Percentiles rank a stretch among this genome's conserved stretches.
phyloP scores from a whole-genome alignment of 768 basidiomycete genomes.

The Termitomyces titanicus region DNA sequence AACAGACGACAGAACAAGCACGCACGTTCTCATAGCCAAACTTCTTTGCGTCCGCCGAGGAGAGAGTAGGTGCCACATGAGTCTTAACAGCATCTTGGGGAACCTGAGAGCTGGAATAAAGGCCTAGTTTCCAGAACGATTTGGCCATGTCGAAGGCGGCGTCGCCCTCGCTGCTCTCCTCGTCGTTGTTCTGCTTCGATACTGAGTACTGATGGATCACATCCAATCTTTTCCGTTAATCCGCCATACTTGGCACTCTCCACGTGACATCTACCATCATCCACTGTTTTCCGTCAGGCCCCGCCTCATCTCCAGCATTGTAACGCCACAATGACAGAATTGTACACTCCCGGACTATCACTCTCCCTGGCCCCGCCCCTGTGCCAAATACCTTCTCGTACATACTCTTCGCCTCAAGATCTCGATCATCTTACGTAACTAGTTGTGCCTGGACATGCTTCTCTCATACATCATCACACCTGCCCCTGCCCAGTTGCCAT shows the following conservation, averaged over 20 bases:
- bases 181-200: background rate
- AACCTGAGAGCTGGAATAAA: conserved; percentile 9
- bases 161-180: conserved; percentile 12
- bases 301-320: background rate
- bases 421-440: conserved; percentile 15
- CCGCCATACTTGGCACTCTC: conserved; percentile 2
- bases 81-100: conserved; percentile 26
- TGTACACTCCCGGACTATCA: background rate
- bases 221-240: conserved; percentile 13
- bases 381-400: background rate
- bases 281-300: background rate
- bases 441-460: conserved; percentile 5
- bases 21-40: conserved; percentile 98
- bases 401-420: conserved; percentile 2
- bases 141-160: conserved; percentile 10
- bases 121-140: conserved; percentile 10
- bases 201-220: conserved; percentile 2
- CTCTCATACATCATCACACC: background rate
- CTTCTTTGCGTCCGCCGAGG: conserved; percentile 74
- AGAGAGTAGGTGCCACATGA: conserved; percentile 30
- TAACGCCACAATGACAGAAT: conserved; percentile 2
- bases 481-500: background rate
- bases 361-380: background rate
- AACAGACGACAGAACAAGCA: conserved; percentile 14
- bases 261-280: conserved; percentile 10